Evolutionary conservation across 78 protist species (phyloP), one percentile per base, ranked within the genome.

Genomic region (Planoprotostelium fungivorum): DNA sequence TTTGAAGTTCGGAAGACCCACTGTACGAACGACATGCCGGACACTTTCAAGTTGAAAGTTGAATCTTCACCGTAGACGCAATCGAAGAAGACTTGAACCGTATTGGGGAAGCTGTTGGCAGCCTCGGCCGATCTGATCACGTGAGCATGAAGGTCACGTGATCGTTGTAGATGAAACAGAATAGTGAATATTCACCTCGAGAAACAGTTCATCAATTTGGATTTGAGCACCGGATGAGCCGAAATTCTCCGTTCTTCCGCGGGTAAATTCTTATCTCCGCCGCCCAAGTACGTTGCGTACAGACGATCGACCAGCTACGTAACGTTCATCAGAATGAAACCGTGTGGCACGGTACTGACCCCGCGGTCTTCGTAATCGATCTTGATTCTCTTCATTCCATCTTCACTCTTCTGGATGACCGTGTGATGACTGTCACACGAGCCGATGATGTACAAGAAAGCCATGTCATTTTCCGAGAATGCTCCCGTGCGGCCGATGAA

Each of bases 21-120:
- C 85, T 86, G 92, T 1, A 88, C 94, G 35, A 90, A 90, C 38
- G 90, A 35, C 92, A 93, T 88, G 37, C 93, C 96, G 38, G 93
- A 9, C 29, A 51, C 84, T 5, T 90, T 90, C 35, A 93, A 35
- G 28, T 88, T 86, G 36, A 90, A 38, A 29, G 38, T 88, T 1
- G 96, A 28, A 0, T 29, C 5, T 0, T 34, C 1, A 9, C 94
- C 96, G 88, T 90, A 90, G 16, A 93, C 84, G 88, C 92, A 31
- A n/a, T 93, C 96, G 9, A 88, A 90, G 5, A 90, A 73, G 88
- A 93, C 87, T 31, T 90, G 87, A 1, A 93, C 36, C 29, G 93
- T 87, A 25, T 51, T 34, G 1, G 96, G 91, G 83, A 93, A 93
- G 38, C 35, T 87, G 29, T 87, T 90, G 83, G 96, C 93, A 10